phyloP scores from a whole-genome alignment of 2,329 filamentous ascomycete species.

The Zymoseptoria tritici region DNA sequence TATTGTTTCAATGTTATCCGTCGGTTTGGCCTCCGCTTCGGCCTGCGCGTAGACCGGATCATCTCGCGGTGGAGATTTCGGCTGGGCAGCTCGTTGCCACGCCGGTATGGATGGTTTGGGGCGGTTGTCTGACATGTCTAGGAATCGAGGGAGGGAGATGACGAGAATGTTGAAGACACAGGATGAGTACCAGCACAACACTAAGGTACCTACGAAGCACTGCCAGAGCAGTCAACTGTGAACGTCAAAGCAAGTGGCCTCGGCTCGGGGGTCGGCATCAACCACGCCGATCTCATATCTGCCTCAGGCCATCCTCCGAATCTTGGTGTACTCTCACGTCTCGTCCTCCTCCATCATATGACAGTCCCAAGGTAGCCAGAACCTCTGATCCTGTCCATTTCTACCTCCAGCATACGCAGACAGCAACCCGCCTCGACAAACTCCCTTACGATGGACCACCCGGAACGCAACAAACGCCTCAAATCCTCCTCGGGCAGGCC shows the following conservation, averaged over 20 bases:
- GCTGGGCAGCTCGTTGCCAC: slow-evolving; percentile 27
- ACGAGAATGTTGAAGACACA: not conserved
- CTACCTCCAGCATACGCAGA: not conserved
- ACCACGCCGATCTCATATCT: too few species aligned
- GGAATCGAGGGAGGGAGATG: not conserved
- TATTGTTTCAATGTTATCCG: slow-evolving; percentile 1
- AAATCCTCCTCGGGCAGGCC: slow-evolving; percentile 22
- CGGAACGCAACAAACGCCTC: slow-evolving; percentile 24
- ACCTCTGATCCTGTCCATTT: too few species aligned
- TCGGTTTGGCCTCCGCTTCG: slow-evolving; percentile 2
- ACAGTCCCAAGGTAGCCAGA: too few species aligned
- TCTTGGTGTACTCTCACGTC: too few species aligned
- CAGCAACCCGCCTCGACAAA: not conserved
- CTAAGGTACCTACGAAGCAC: too few species aligned
- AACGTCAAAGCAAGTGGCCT: too few species aligned
- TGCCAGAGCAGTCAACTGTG: too few species aligned
- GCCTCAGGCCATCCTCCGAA: too few species aligned
- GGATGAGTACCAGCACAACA: too few species aligned
- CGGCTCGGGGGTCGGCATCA: too few species aligned
- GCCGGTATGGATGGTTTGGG: slow-evolving; percentile 26
- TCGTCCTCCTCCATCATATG: too few species aligned
- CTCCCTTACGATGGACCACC: slow-evolving; percentile 9
- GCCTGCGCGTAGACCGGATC: slow-evolving; percentile 16
- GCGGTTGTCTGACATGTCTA: slow-evolving; percentile 22
- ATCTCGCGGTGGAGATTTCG: slow-evolving; percentile 9